Base-by-base conservation (phyloP, 2,329 filamentous ascomycete genomes). In the Raffaelea deltoideospora region DNA sequence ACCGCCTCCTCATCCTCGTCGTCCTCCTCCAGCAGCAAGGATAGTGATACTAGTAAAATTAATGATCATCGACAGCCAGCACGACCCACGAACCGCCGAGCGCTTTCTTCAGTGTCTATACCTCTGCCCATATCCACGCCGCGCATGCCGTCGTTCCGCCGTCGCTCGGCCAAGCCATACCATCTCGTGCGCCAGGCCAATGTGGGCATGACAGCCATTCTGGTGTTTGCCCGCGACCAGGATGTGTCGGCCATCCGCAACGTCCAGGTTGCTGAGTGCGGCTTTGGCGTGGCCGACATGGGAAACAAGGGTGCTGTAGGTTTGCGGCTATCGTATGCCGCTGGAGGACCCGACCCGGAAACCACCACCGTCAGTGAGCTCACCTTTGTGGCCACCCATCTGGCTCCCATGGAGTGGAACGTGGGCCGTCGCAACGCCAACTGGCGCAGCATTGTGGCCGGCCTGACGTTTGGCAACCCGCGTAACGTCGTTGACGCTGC, bases 281-380 rank as follows among this genome's bases (percentile, higher is more conserved):
- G 90, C 0, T 80, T 95, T 34, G 90, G 90, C 1, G 56, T 86
- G 1, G 78, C 76, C 40, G 79, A 88, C 34, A 90, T 94, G 79
- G 90, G 86, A 14, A 95, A 95, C 57, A 98, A 98, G 58, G 90
- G 88, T 22, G 88, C 86, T 4, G 80, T 93, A 1, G 90, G 80
- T 1, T 65, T 88, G 42, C 69, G 86, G 24, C 57, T 90, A 31
- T 66, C 73, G 13, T 79, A 83, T 48, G 50, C 17, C n/a, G 47
- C 47, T 5, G 59, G 48, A 46, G 37, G 54, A 36, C 11, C 50
- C 44, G 34, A 61, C 11, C 17, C 17, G 17, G 17, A 6, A 14
- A 18, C 15, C 22, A 13, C 18, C 24, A 26, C 29, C 4, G 23
- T 61, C 5, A 69, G 79, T 20, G 72, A 82, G 48, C 55, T 95